Percentiles rank a stretch among this genome's conserved stretches.
These are phyloP conservation scores for Arthrinium phaeospermum DNA, from an alignment of 2,329 filamentous ascomycete genomes.

Conservation along the genomic window DNA sequence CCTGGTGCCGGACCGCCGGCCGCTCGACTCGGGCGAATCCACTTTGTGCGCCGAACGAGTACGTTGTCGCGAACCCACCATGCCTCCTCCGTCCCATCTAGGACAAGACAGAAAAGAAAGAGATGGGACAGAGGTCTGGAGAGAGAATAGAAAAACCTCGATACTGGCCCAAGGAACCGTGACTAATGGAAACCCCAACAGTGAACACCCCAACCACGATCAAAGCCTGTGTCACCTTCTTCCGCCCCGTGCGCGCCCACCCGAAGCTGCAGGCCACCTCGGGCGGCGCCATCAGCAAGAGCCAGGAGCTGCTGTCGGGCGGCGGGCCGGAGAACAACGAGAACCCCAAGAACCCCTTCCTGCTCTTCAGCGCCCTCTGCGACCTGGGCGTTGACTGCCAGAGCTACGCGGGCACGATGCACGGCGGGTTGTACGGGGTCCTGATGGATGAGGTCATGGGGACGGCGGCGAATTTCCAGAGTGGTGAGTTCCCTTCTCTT, in stretches of 20 bases:
- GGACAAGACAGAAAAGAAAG: too few species aligned
- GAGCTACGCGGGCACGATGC: slow-evolving; percentile 35
- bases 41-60: slow-evolving; percentile 33
- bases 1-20: slow-evolving; percentile 33
- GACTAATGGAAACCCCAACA: neutral
- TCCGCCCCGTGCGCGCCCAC: slow-evolving; percentile 20
- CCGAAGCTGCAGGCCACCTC: neutral
- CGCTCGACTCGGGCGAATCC: slow-evolving; percentile 33
- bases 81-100: too few species aligned
- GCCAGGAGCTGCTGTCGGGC: slow-evolving; percentile 25
- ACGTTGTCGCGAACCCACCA: neutral
- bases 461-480: slow-evolving; percentile 36
- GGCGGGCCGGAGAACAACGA: slow-evolving; percentile 29
- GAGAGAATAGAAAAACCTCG: too few species aligned
- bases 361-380: slow-evolving; percentile 33
- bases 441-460: slow-evolving; percentile 40
- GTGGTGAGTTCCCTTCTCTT: slow-evolving; percentile 25
- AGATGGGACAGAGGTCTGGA: too few species aligned
- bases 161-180: too few species aligned
- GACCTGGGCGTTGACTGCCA: slow-evolving; percentile 33
- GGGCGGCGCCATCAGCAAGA: slow-evolving; percentile 22
- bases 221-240: slow-evolving; percentile 34
- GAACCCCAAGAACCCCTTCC: slow-evolving; percentile 34
- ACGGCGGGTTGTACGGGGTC: slow-evolving; percentile 37
- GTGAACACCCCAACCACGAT: slow-evolving; percentile 34